Evolutionary conservation across 305 asterid species (phyloP).

Genomic region (Solanum hybrid): DNA sequence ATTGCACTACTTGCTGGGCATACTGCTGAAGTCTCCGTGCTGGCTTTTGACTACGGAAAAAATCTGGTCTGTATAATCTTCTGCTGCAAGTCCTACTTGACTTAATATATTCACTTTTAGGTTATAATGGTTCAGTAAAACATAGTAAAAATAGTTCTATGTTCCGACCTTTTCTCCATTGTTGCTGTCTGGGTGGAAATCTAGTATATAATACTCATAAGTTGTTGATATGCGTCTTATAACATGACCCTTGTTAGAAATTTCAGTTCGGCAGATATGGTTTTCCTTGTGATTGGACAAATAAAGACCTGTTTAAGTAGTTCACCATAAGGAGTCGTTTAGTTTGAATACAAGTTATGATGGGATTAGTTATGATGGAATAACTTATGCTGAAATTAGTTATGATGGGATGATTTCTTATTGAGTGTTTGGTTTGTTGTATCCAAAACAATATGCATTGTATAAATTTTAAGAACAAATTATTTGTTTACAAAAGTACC

Average conservation of each 20-base stretch:
- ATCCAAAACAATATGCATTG: background rate
- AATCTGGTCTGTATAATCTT: slow-evolving; percentile 54
- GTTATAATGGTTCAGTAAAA: background rate
- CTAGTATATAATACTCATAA: background rate
- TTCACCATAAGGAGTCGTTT: background rate
- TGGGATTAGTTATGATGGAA: background rate
- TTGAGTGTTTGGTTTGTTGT: background rate
- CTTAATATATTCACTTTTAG: background rate
- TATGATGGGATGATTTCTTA: background rate
- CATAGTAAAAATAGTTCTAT: background rate
- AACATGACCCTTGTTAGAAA: background rate
- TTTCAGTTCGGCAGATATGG: background rate
- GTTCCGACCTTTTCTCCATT: background rate
- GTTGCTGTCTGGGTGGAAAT: background rate
- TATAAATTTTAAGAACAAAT: background rate
- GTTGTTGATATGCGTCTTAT: background rate
- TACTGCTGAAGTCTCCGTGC: slow-evolving; percentile 68
- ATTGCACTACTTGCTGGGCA: slow-evolving; percentile 93
- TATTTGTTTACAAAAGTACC: background rate
- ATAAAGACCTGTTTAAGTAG: background rate
- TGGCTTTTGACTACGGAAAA: slow-evolving; percentile 93
- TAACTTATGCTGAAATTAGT: background rate
- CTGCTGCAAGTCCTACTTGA: background rate
- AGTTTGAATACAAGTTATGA: background rate
- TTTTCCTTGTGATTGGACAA: background rate